Evolutionary conservation across 2,329 filamentous ascomycete genomes (phyloP).

Genomic region (Exophiala calicioides): DNA sequence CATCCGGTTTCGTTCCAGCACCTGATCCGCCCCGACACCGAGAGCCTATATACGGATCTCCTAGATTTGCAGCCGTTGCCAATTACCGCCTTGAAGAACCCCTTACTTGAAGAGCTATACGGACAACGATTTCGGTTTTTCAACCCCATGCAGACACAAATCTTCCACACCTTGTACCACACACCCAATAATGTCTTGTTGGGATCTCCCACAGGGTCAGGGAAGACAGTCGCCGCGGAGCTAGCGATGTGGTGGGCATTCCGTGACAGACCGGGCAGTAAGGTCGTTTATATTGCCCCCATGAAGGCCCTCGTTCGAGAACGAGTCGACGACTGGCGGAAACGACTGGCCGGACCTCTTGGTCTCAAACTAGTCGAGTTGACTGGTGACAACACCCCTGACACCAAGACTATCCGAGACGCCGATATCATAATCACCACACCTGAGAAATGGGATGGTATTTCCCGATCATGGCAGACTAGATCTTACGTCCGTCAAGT

Average conservation of each 20-base stretch:
- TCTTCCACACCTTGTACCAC: constrained; percentile 95
- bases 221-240: constrained; percentile 95
- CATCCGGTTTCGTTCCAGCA: constrained; percentile 96
- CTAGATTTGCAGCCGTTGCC: constrained; percentile 88
- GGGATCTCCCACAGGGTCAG: constrained; percentile 93
- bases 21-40: constrained; percentile 92
- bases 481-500: constrained; percentile 95
- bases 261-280: constrained; percentile 87
- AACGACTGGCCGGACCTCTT: constrained; percentile 76
- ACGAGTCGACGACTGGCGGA: constrained; percentile 91
- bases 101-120: constrained; percentile 84
- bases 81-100: constrained; percentile 83
- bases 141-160: constrained; percentile 99
- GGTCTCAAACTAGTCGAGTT: constrained; percentile 90
- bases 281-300: constrained; percentile 97
- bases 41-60: constrained; percentile 94
- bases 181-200: constrained; percentile 88
- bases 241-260: constrained; percentile 99
- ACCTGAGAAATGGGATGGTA: constrained; percentile 99
- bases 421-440: constrained; percentile 98
- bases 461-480: constrained; percentile 97
- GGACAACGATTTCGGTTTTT: constrained; percentile 88
- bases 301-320: constrained; percentile 99
- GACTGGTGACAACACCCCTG: constrained; percentile 96
- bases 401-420: constrained; percentile 91